Conservation (phyloP, 139 green algal species). For the Asterochloris erici region DNA sequence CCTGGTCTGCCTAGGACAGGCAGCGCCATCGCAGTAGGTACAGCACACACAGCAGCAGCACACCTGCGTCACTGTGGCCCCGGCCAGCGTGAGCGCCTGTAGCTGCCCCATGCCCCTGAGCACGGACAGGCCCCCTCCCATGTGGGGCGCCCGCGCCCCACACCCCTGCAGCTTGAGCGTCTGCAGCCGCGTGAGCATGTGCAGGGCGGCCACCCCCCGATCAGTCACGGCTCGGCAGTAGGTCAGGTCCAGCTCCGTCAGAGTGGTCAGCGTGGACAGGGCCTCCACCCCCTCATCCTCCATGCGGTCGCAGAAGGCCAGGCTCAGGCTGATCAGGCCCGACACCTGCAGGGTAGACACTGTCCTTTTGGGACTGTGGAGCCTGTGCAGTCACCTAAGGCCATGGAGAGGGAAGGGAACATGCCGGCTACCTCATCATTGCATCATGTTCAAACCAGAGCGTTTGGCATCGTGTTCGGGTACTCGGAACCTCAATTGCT, state of each 20-base stretch:
- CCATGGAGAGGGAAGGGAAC: no score
- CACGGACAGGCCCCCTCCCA: background rate
- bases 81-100: background rate
- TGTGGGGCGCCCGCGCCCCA: background rate
- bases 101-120: conserved; percentile 5
- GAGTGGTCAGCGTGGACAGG: background rate
- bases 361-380: background rate
- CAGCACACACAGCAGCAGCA: no score
- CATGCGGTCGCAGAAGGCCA: conserved; percentile 12
- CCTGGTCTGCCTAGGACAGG: no score
- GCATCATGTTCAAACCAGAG: no score
- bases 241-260: conserved; percentile 10
- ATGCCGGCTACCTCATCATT: no score
- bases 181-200: background rate
- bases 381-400: no score
- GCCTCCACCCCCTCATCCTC: conserved; percentile 6
- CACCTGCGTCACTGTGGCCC: no score
- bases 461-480: no score
- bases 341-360: background rate
- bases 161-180: conserved; percentile 8
- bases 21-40: no score
- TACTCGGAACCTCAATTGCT: no score
- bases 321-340: conserved; percentile 1
- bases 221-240: conserved; percentile 7
- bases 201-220: background rate